Base-by-base conservation (phyloP, 164 flowering plant species). In the Warburgia ugandensis region DNA sequence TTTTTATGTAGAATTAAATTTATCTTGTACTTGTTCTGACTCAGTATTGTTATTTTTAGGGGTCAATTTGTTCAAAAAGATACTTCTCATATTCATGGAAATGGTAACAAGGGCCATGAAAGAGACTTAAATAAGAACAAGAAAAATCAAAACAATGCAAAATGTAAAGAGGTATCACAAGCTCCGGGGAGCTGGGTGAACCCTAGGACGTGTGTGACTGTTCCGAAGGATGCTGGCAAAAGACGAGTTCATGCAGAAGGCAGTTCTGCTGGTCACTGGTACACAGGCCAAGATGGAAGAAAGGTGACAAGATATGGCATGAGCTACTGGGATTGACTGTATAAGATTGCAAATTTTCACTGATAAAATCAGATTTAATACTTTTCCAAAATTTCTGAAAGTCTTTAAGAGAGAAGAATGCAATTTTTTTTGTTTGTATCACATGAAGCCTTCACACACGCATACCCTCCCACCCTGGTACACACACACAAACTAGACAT, bases 191-290 rank as follows among this genome's bases (percentile, higher is more conserved):
- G 60, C 47, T 84, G 94, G 96, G 71, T 83, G 19, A 76, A 72
- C 50, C 94, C 90, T 10, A 79, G 60, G 63, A 55, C 42, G 44
- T 32, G 49, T 45, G 54, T 59, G 37, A 45, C 46, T 41, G 35
- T 48, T 38, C 81, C 86, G 30, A 80, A 60, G 50, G 75, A 79
- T 73, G 91, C 85, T 64, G 78, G 92, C 7, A 77, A 68, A 68
- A 73, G 84, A 52, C 70, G 83, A 64, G 78, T 83, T 45, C 73
- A 61, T 50, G 88, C 86, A n/a, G 61, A 46, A 36, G 69, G 73
- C 16, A 58, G 50, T 50, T 58, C 81, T 52, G 45, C 68, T 28
- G 94, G 97, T 39, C 80, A 69, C 44, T 91, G 96, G 96, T 74
- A 58, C 61, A 81, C 91, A 12, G 71, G 56, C 45, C 45, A 68